A percentile compares a stretch with the other conserved stretches of the same genome.
phyloP scores from a whole-genome alignment of 352 stramenopile species.

The Globisporangium okanoganense region DNA sequence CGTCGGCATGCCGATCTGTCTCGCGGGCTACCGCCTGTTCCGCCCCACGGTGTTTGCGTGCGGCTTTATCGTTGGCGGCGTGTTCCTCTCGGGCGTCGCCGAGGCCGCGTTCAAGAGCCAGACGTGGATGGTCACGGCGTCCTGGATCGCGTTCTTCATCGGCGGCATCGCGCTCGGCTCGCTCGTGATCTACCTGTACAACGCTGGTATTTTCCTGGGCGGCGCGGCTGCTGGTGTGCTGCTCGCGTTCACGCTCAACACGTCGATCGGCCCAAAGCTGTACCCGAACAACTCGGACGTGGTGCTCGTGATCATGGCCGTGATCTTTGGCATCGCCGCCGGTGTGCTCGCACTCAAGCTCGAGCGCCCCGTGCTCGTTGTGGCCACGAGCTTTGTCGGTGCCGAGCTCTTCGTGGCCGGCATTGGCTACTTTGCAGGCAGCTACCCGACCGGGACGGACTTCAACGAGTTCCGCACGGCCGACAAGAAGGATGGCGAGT shows the following conservation, averaged over 20 bases:
- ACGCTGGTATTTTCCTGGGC: constrained; percentile 38
- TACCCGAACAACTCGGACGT: constrained; percentile 36
- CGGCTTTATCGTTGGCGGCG: constrained; percentile 38
- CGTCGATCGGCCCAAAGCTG: constrained; percentile 34
- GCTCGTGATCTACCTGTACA: constrained; percentile 42
- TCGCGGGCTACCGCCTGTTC: constrained; percentile 38
- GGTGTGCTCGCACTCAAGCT: constrained; percentile 43
- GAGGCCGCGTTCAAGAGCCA: constrained; percentile 27
- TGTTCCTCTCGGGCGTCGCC: constrained; percentile 31
- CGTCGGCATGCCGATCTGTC: constrained; percentile 23
- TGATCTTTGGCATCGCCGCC: constrained; percentile 31
- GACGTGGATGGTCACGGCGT: constrained; percentile 35
- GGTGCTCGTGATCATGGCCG: constrained; percentile 41
- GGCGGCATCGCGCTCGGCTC: constrained; percentile 29
- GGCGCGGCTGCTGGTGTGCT: constrained; percentile 36
- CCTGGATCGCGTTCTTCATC: constrained; percentile 48
- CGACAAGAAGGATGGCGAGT: constrained; percentile 25
- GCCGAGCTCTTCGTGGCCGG: constrained; percentile 38
- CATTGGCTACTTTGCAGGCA: constrained; percentile 51
- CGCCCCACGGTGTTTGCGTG: constrained; percentile 36
- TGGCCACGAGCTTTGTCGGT: constrained; percentile 49
- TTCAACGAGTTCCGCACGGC: constrained; percentile 34
- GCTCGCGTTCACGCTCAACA: constrained; percentile 46
- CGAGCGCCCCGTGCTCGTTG: constrained; percentile 49
- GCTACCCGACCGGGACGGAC: constrained; percentile 50